phyloP scores from a whole-genome alignment of 176 grass and related monocot genomes.

The Triticum monococcum region DNA sequence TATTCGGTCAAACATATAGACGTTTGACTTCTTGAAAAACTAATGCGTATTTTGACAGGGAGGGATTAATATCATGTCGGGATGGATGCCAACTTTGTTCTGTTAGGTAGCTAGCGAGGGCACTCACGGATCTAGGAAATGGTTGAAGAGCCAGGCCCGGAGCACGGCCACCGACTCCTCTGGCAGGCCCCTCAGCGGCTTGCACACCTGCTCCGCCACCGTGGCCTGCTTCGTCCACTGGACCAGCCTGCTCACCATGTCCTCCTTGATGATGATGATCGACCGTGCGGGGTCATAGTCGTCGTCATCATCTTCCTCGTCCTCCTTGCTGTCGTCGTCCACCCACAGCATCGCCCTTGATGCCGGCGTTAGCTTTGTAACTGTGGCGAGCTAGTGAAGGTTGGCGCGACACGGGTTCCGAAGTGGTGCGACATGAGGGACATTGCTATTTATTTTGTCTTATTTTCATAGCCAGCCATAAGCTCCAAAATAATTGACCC shows the following conservation, averaged over 20 bases:
- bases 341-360: no score
- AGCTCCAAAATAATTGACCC: no score
- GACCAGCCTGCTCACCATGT: slow-evolving; percentile 40
- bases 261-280: neutral
- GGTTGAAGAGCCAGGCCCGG: slow-evolving; percentile 75
- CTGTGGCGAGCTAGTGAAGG: slow-evolving; percentile 43
- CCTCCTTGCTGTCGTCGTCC: neutral
- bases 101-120: no score
- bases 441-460: slow-evolving; percentile 65
- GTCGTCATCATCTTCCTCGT: neutral
- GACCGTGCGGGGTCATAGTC: neutral
- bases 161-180: slow-evolving; percentile 72
- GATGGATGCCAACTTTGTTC: no score
- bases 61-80: no score
- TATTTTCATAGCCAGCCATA: no score
- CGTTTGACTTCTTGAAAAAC: no score
- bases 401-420: no score
- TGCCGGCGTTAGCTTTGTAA: no score
- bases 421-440: slow-evolving; percentile 79
- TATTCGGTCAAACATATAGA: no score
- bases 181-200: slow-evolving; percentile 68
- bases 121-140: no score
- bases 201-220: slow-evolving; percentile 60
- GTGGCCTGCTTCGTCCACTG: slow-evolving; percentile 44
- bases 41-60: no score